Conservation (phyloP, 306 rosid species). For the Quercus berberidifolia region DNA sequence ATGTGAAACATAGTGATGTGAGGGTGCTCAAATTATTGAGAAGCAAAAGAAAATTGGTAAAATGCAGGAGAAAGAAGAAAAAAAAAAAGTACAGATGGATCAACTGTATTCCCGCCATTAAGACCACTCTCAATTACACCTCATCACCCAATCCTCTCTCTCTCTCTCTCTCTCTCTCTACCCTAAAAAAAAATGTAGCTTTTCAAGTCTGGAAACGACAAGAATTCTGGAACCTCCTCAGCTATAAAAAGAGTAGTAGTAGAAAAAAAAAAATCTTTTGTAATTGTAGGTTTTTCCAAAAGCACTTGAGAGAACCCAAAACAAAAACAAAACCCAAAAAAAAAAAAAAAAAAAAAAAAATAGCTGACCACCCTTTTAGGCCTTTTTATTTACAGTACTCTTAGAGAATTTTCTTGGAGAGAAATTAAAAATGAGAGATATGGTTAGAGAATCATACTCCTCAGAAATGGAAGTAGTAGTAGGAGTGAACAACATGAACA, state of each 20-base stretch:
- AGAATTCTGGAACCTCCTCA: conserved; percentile 44
- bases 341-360: background rate
- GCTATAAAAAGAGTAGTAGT: conserved; percentile 39
- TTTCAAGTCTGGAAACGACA: conserved; percentile 33
- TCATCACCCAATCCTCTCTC: conserved; percentile 6
- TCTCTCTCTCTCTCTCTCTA: background rate
- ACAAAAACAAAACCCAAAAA: background rate
- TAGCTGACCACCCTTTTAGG: background rate
- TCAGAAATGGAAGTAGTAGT: conserved; percentile 15
- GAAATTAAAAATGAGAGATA: conserved; percentile 12
- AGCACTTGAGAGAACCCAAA: conserved; percentile 2
- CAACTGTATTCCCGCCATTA: conserved; percentile 71
- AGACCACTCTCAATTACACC: conserved; percentile 42
- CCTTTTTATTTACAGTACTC: no score
- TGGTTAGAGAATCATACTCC: conserved; percentile 29
- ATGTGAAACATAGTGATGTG: conserved; percentile 15
- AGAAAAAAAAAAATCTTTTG: conserved; percentile 14
- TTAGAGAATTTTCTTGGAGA: background rate
- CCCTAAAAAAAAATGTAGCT: background rate
- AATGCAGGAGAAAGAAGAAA: conserved; percentile 27
- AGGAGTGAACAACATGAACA: conserved; percentile 10
- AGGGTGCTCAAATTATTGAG: conserved; percentile 44
- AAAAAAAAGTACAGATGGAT: conserved; percentile 43
- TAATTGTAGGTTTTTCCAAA: conserved; percentile 31
- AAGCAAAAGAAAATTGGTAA: conserved; percentile 23